Evolutionary conservation across 352 stramenopile species (phyloP).

Genomic region (Thalassiosira sp.): DNA sequence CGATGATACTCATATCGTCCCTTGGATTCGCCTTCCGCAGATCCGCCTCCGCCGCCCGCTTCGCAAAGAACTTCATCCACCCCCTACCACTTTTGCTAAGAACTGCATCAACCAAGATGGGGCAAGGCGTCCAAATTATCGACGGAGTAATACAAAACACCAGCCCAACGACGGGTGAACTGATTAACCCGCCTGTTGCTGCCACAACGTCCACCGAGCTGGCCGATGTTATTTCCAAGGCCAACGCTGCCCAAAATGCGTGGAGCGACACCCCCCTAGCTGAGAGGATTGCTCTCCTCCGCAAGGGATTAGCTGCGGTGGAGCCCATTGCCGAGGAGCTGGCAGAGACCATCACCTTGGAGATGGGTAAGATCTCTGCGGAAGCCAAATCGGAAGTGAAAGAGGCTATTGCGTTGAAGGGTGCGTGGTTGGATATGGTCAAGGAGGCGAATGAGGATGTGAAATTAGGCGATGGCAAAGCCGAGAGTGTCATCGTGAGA

Average conservation of each 20-base stretch:
- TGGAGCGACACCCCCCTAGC: constrained; percentile 35
- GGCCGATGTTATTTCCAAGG: constrained; percentile 20
- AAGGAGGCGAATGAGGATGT: constrained; percentile 52
- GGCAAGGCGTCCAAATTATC: constrained; percentile 47
- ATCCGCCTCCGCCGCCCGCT: too few relatives aligned
- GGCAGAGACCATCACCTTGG: constrained; percentile 33
- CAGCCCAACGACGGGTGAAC: constrained; percentile 44
- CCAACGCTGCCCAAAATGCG: constrained; percentile 34
- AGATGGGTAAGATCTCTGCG: constrained; percentile 52
- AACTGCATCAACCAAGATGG: too few relatives aligned
- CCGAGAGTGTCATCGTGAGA: constrained; percentile 39
- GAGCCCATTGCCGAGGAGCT: constrained; percentile 38
- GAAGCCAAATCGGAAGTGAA: constrained; percentile 47
- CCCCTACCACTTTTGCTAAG: too few relatives aligned
- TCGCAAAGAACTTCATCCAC: too few relatives aligned
- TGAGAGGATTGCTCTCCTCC: constrained; percentile 40
- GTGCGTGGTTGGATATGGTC: constrained; percentile 47
- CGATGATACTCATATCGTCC: too few relatives aligned
- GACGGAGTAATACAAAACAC: constrained; percentile 49
- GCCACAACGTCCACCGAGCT: constrained; percentile 37
- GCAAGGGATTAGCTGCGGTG: constrained; percentile 21
- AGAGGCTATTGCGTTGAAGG: constrained; percentile 33
- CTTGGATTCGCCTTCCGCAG: too few relatives aligned
- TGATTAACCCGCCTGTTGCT: constrained; percentile 36
- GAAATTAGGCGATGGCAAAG: constrained; percentile 21